Conservation (phyloP, 2,329 filamentous ascomycete genomes). For the Fusarium beomiforme region DNA sequence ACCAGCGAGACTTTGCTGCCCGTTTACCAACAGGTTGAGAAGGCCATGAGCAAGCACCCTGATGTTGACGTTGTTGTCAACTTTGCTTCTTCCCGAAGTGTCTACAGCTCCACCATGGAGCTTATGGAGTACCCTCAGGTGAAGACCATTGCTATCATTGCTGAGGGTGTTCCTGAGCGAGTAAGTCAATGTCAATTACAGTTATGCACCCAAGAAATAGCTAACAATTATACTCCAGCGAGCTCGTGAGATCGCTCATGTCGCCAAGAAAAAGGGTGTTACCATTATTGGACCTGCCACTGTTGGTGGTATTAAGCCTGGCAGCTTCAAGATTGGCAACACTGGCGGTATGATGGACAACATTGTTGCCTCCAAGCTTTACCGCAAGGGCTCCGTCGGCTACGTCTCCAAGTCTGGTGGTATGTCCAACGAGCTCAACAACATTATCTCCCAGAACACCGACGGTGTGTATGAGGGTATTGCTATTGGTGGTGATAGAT, state of each 20-base stretch:
- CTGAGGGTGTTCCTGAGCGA: slow-evolving; percentile 97
- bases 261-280: slow-evolving; percentile 97
- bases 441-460: slow-evolving; percentile 96
- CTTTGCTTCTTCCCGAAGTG: slow-evolving; percentile 98
- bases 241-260: slow-evolving; percentile 96
- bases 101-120: slow-evolving; percentile 99
- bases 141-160: slow-evolving; percentile 99
- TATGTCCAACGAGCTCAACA: slow-evolving; percentile 99
- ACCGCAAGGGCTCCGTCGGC: slow-evolving; percentile 97
- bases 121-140: slow-evolving; percentile 97
- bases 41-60: slow-evolving; percentile 95
- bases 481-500: slow-evolving; percentile 98
- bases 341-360: slow-evolving; percentile 99
- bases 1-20: slow-evolving; percentile 98
- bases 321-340: slow-evolving; percentile 99
- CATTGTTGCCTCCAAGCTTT: slow-evolving; percentile 99
- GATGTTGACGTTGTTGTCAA: slow-evolving; percentile 99
- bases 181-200: slow-evolving; percentile 63
- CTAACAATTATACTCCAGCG: slow-evolving; percentile 63
- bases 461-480: slow-evolving; percentile 99
- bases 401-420: slow-evolving; percentile 99
- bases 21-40: slow-evolving; percentile 93
- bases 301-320: slow-evolving; percentile 99
- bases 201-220: background rate
- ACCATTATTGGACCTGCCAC: slow-evolving; percentile 99